Evolutionary conservation across 2,329 filamentous ascomycete species (phyloP).

Genomic region (Grosmannia huntii): DNA sequence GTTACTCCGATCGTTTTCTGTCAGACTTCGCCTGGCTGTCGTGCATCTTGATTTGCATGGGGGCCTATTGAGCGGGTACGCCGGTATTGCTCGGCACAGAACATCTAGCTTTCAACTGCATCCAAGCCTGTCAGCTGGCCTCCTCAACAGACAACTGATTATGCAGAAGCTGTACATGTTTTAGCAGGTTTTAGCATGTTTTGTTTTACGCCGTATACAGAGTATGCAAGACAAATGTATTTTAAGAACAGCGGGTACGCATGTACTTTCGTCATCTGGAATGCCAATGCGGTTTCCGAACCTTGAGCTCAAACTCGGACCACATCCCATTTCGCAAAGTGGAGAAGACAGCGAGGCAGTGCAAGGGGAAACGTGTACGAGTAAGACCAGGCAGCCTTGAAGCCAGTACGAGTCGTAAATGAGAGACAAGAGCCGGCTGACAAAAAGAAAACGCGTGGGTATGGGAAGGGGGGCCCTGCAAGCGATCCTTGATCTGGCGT

Average conservation of each 20-base stretch:
- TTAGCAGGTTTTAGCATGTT: too few species aligned
- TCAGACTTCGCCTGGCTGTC: not conserved
- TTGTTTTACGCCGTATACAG: too few species aligned
- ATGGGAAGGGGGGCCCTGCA: not conserved
- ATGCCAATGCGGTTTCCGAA: not conserved
- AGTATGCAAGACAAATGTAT: too few species aligned
- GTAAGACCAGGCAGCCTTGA: not conserved
- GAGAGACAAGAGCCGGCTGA: not conserved
- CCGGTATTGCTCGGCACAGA: not conserved
- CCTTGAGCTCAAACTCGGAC: not conserved
- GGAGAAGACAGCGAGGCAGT: slow-evolving; percentile 1
- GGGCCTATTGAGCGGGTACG: not conserved
- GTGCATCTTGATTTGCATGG: too few species aligned
- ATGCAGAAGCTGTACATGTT: not conserved
- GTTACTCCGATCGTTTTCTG: not conserved
- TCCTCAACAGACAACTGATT: not conserved
- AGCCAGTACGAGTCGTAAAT: not conserved
- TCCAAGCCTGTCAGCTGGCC: not conserved
- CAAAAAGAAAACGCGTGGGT: not conserved
- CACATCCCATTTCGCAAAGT: not conserved
- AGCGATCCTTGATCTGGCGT: not conserved
- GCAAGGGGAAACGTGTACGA: not conserved
- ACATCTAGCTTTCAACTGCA: not conserved
- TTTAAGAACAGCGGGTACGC: not conserved
- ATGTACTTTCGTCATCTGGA: not conserved